Evolutionary conservation across 2,329 filamentous ascomycete species (phyloP).

Genomic region (Talaromyces sp.): DNA sequence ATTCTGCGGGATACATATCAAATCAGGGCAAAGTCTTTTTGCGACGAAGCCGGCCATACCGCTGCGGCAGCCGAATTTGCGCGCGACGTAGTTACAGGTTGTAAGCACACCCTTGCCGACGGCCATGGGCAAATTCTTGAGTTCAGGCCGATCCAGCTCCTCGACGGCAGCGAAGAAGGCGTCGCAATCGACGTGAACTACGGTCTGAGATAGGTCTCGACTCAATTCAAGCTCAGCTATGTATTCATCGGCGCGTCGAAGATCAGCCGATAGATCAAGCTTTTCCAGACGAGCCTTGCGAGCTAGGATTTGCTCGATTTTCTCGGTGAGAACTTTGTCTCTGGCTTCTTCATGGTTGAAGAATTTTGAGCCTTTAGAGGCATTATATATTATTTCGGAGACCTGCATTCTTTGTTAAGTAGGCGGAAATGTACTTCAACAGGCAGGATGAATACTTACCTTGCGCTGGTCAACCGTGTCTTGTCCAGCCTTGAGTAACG

Average conservation of each 20-base stretch:
- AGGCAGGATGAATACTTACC: slow-evolving; percentile 40
- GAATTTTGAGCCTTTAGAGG: slow-evolving; percentile 92
- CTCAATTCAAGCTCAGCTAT: slow-evolving; percentile 73
- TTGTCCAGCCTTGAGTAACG: slow-evolving; percentile 88
- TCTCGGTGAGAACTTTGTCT: slow-evolving; percentile 77
- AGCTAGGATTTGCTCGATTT: slow-evolving; percentile 74
- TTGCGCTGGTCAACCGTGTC: slow-evolving; percentile 89
- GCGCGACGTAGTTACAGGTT: slow-evolving; percentile 81
- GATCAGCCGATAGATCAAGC: slow-evolving; percentile 67
- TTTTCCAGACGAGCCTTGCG: slow-evolving; percentile 73
- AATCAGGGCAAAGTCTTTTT: slow-evolving; percentile 82
- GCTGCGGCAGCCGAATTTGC: slow-evolving; percentile 84
- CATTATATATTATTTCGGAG: slow-evolving; percentile 94
- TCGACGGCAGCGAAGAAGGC: slow-evolving; percentile 97
- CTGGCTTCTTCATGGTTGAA: slow-evolving; percentile 85
- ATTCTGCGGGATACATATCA: slow-evolving; percentile 78
- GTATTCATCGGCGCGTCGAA: slow-evolving; percentile 73
- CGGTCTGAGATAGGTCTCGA: slow-evolving; percentile 75
- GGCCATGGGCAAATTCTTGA: slow-evolving; percentile 83
- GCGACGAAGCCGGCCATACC: slow-evolving; percentile 97
- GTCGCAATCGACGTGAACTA: slow-evolving; percentile 94
- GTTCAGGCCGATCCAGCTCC: slow-evolving; percentile 74
- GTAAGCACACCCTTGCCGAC: slow-evolving; percentile 72
- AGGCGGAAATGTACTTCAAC: slow-evolving; percentile 3
- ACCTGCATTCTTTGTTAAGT: slow-evolving; percentile 53